Evolutionary conservation across 2,329 filamentous ascomycete species (phyloP).

Genomic region (Alternaria brassicae): DNA sequence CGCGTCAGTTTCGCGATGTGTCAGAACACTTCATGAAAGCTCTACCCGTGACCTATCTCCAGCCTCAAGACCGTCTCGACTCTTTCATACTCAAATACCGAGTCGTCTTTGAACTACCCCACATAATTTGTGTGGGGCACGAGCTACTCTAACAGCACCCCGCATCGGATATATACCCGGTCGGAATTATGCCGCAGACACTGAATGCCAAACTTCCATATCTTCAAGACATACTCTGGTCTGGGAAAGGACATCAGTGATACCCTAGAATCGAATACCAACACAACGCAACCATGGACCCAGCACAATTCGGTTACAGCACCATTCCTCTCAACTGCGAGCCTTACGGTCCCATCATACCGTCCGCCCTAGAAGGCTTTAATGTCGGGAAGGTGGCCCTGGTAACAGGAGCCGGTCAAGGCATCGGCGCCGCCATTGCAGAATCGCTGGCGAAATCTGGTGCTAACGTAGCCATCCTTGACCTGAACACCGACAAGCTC

Average conservation of each 20-base stretch:
- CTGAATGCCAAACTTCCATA: background rate
- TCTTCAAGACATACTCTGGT: background rate
- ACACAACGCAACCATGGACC: slow-evolving; percentile 23
- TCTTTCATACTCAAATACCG: background rate
- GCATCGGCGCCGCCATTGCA: slow-evolving; percentile 41
- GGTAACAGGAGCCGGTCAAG: slow-evolving; percentile 37
- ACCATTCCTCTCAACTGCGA: slow-evolving; percentile 27
- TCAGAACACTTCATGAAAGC: background rate
- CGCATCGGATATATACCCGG: background rate
- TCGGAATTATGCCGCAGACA: background rate
- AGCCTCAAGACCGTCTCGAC: no score
- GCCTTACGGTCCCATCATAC: slow-evolving; percentile 27
- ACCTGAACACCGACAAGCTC: slow-evolving; percentile 29
- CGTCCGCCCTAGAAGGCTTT: slow-evolving; percentile 21
- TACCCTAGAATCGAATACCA: background rate
- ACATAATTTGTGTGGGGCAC: slow-evolving; percentile 10
- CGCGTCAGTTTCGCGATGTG: background rate
- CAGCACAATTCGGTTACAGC: slow-evolving; percentile 31
- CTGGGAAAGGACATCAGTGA: no score
- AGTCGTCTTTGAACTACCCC: slow-evolving; percentile 6
- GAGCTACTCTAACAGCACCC: slow-evolving; percentile 7
- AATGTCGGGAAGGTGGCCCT: slow-evolving; percentile 38
- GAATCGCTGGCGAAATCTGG: slow-evolving; percentile 38
- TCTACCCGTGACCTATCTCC: background rate
- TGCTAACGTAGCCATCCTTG: slow-evolving; percentile 36